phyloP scores from a whole-genome alignment of 345 rosid species.

The Noccaea caerulescens region DNA sequence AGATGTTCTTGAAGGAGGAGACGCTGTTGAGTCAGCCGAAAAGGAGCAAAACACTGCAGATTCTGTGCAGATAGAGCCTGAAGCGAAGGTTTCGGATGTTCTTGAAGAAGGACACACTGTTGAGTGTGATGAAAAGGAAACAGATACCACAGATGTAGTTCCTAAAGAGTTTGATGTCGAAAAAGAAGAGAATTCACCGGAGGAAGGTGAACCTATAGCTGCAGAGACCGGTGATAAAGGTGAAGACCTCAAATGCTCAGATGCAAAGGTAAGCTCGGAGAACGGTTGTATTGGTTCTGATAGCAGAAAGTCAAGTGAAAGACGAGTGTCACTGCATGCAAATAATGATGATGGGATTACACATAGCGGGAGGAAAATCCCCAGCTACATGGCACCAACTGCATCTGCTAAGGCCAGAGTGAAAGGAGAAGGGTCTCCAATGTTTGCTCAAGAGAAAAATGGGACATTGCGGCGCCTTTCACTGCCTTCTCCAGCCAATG shows the following conservation, averaged over 20 bases:
- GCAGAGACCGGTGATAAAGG: conserved; percentile 45
- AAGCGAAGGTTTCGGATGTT: conserved; percentile 34
- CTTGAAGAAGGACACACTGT: conserved; percentile 20
- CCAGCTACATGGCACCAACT: conserved; percentile 90
- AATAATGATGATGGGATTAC: conserved; percentile 52
- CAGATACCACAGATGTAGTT: conserved; percentile 36
- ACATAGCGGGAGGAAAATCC: conserved; percentile 57
- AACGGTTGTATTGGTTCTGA: conserved; percentile 43
- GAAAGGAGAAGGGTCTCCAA: conserved; percentile 65
- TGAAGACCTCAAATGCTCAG: conserved; percentile 44
- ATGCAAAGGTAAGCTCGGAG: conserved; percentile 45
- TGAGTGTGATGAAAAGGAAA: conserved; percentile 37
- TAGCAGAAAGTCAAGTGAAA: conserved; percentile 53
- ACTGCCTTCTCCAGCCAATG: conserved; percentile 60
- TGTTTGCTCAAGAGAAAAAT: conserved; percentile 51
- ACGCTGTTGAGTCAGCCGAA: conserved; percentile 32
- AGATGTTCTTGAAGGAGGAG: conserved; percentile 31
- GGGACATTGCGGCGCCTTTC: conserved; percentile 68
- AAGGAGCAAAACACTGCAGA: conserved; percentile 35
- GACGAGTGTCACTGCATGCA: conserved; percentile 60
- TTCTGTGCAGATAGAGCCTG: conserved; percentile 35
- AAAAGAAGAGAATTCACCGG: conserved; percentile 37
- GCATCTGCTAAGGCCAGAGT: conserved; percentile 81
- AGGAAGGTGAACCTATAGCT: conserved; percentile 41
- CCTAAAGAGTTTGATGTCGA: conserved; percentile 41